These are phyloP conservation scores for Mycena rosella DNA, from an alignment of 768 basidiomycete genomes.

Conservation along the genomic window DNA sequence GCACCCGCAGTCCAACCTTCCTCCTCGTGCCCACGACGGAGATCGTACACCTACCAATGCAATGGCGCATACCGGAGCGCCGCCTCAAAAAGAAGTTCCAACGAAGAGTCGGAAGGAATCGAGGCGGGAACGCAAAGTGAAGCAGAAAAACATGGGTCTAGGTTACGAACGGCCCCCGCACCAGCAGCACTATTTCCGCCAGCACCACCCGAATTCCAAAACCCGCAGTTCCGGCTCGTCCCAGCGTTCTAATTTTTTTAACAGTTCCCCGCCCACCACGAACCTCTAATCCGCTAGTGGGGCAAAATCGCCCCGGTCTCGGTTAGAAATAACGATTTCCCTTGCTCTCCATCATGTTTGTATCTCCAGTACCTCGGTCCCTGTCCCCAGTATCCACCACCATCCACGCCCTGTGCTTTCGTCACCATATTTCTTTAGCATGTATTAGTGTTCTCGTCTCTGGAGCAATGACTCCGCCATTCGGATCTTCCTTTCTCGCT, in stretches of 20 bases:
- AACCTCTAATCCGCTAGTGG: slow-evolving; percentile 17
- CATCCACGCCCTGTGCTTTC: neutral
- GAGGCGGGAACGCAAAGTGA: slow-evolving; percentile 76
- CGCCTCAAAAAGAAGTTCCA: slow-evolving; percentile 52
- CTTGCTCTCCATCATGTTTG: slow-evolving; percentile 11
- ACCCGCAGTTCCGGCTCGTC: slow-evolving; percentile 65
- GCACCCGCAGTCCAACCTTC: slow-evolving; percentile 54
- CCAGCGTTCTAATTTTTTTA: slow-evolving; percentile 60
- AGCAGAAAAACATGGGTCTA: slow-evolving; percentile 67
- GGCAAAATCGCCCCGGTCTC: neutral
- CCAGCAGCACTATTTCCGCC: slow-evolving; percentile 66
- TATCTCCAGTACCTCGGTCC: slow-evolving; percentile 11
- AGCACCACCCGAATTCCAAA: slow-evolving; percentile 77
- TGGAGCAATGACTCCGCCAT: slow-evolving; percentile 15
- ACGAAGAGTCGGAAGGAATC: slow-evolving; percentile 74
- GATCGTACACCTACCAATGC: slow-evolving; percentile 67
- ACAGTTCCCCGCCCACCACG: slow-evolving; percentile 40
- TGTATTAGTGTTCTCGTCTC: slow-evolving; percentile 18
- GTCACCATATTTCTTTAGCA: neutral
- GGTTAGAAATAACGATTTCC: neutral
- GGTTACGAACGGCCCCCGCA: slow-evolving; percentile 58
- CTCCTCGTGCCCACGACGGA: slow-evolving; percentile 62
- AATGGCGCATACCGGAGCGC: slow-evolving; percentile 47
- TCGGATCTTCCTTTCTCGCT: slow-evolving; percentile 18
- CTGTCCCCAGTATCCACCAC: slow-evolving; percentile 19